Conservation (phyloP, 1,139 yeast genomes). For the Pichia kudriavzevii region DNA sequence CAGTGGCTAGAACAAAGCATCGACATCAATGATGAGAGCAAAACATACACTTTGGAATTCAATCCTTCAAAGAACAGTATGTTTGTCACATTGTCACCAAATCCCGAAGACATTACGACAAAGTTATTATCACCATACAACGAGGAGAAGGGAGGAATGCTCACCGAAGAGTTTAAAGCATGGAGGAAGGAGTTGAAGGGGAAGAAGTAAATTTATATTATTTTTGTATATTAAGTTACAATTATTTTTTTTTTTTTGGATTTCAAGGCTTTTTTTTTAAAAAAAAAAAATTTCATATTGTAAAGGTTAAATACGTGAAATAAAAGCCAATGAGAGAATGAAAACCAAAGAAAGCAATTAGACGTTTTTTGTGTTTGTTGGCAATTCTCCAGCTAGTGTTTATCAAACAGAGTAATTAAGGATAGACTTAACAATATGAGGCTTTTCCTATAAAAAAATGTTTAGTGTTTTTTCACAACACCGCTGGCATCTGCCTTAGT, state of each 20-base stretch:
- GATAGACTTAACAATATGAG: too few relatives aligned
- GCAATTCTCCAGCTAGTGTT: too few relatives aligned
- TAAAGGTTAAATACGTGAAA: too few relatives aligned
- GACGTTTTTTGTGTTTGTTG: too few relatives aligned
- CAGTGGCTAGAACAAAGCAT: constrained; percentile 64
- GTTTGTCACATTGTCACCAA: constrained; percentile 34
- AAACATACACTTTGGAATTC: constrained; percentile 39
- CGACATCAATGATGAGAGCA: constrained; percentile 45
- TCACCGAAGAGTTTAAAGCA: constrained; percentile 48
- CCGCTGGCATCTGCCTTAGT: constrained; percentile 74
- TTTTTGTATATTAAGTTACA: background rate
- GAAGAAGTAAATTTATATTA: background rate
- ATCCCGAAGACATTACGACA: constrained; percentile 13
- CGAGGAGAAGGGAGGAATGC: constrained; percentile 30
- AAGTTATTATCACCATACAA: constrained; percentile 26
- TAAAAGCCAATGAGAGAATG: too few relatives aligned
- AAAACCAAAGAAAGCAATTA: too few relatives aligned
- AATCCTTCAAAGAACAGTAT: constrained; percentile 32
- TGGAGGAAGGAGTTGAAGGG: constrained; percentile 42
- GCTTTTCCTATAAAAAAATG: too few relatives aligned
- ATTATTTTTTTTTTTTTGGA: too few relatives aligned
- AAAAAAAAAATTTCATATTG: too few relatives aligned
- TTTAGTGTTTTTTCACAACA: constrained; percentile 74
- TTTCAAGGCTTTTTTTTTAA: too few relatives aligned
- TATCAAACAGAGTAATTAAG: too few relatives aligned